Percentiles rank a stretch among this genome's conserved stretches.
These are phyloP conservation scores for Aspergillus homomorphus DNA, from an alignment of 495 filamentous ascomycete species.

Conservation along the genomic window DNA sequence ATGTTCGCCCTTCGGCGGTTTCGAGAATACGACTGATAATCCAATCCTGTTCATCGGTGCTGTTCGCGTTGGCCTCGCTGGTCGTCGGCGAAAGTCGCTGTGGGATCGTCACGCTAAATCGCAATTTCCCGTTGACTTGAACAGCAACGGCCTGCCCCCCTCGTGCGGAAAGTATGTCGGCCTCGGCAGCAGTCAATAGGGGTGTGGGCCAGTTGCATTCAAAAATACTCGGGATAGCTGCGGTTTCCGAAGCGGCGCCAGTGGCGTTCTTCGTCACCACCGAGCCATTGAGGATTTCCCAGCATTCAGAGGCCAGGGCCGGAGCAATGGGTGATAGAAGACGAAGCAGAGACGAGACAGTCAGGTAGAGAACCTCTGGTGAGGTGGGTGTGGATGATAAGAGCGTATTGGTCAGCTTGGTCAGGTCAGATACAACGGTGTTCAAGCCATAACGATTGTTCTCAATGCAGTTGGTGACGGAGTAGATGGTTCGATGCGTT, in stretches of 20 bases:
- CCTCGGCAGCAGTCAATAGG: slow-evolving; percentile 39
- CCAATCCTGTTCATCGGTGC: slow-evolving; percentile 48
- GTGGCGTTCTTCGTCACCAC: slow-evolving; percentile 3
- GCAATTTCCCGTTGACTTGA: slow-evolving; percentile 72
- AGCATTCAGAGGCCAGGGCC: slow-evolving; percentile 75
- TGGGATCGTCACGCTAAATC: slow-evolving; percentile 59
- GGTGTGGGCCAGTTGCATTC: slow-evolving; percentile 50
- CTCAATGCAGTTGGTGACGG: slow-evolving; percentile 66
- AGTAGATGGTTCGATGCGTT: slow-evolving; percentile 62
- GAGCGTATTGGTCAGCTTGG: slow-evolving; percentile 70
- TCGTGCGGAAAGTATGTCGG: slow-evolving; percentile 44
- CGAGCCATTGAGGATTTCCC: slow-evolving; percentile 55
- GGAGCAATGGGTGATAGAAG: slow-evolving; percentile 77
- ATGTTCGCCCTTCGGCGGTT: slow-evolving; percentile 44
- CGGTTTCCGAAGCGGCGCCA: slow-evolving; percentile 11
- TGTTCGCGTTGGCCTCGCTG: slow-evolving; percentile 13
- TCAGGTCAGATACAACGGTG: slow-evolving; percentile 77
- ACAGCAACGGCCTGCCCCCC: slow-evolving; percentile 57
- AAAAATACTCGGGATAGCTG: slow-evolving; percentile 39
- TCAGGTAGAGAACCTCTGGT: slow-evolving; percentile 34
- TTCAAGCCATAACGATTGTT: slow-evolving; percentile 69
- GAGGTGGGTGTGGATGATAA: slow-evolving; percentile 32
- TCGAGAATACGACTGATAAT: slow-evolving; percentile 52
- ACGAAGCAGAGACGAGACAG: slow-evolving; percentile 53
- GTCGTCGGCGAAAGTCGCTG: slow-evolving; percentile 25